phyloP scores from a whole-genome alignment of 108 stramenopile species.

The Stephanodiscus minutulus region DNA sequence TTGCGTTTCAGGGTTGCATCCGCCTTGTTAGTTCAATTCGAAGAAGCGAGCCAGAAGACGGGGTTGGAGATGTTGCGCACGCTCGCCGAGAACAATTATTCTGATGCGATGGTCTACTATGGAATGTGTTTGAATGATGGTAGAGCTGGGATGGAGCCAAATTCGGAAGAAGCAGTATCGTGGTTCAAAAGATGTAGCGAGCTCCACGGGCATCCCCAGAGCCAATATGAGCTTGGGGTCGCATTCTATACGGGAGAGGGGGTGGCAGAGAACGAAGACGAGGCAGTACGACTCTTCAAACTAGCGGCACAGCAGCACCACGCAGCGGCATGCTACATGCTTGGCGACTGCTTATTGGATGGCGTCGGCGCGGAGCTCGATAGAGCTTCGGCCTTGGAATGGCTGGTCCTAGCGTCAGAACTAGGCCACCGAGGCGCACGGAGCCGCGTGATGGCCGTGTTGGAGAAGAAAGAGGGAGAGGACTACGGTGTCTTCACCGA shows the following conservation, averaged over 20 bases:
- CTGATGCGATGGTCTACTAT: conserved; percentile 32
- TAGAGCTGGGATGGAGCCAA: conserved; percentile 47
- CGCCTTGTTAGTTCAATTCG: conserved; percentile 23
- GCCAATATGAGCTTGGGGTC: conserved; percentile 60
- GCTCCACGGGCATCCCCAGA: conserved; percentile 41
- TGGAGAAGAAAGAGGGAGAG: conserved; percentile 47
- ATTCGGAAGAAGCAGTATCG: conserved; percentile 49
- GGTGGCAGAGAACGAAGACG: conserved; percentile 50
- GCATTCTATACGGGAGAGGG: conserved; percentile 67
- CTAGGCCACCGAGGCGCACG: conserved; percentile 67
- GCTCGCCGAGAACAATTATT: conserved; percentile 24
- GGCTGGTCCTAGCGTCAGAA: conserved; percentile 62
- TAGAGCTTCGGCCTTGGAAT: conserved; percentile 56
- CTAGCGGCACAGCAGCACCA: conserved; percentile 56
- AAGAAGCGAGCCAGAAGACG: conserved; percentile 26
- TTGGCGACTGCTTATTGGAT: conserved; percentile 66
- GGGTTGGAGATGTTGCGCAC: conserved; percentile 35
- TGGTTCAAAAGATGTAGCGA: conserved; percentile 50
- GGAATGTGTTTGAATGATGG: conserved; percentile 61
- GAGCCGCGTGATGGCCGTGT: conserved; percentile 56
- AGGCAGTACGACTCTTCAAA: conserved; percentile 49
- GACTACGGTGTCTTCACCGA: conserved; percentile 53
- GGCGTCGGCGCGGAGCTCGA: conserved; percentile 55
- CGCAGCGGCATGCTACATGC: conserved; percentile 68
- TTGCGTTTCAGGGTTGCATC: conserved; percentile 30